Evolutionary conservation across 2,329 filamentous ascomycete genomes (phyloP).

Genomic region (Alternaria incomplexa): DNA sequence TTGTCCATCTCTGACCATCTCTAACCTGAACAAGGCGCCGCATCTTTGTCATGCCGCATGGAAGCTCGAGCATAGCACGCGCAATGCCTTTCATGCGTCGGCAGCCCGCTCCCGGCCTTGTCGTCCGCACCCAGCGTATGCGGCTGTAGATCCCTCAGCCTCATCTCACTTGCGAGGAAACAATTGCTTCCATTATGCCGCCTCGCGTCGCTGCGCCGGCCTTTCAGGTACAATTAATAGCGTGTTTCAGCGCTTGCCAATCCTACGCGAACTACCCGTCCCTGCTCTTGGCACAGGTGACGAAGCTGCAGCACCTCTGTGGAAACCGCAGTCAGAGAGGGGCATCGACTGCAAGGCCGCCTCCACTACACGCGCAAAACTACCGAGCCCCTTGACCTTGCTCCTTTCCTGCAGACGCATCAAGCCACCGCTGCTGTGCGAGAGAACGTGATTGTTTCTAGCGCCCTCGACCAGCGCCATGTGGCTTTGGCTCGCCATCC

Average conservation of each 20-base stretch:
- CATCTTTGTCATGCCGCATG: slow-evolving; percentile 1
- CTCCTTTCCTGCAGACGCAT: slow-evolving; percentile 1
- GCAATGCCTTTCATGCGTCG: slow-evolving; percentile 8
- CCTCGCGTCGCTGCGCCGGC: slow-evolving; percentile 9
- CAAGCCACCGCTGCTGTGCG: background rate
- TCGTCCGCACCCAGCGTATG: background rate
- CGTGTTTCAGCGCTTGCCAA: slow-evolving; percentile 30
- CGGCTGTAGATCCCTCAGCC: slow-evolving; percentile 8
- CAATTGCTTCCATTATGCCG: background rate
- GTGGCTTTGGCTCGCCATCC: slow-evolving; percentile 4
- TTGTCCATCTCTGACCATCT: background rate
- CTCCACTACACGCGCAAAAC: background rate
- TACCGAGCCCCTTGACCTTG: slow-evolving; percentile 5
- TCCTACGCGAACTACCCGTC: slow-evolving; percentile 21
- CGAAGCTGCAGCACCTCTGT: slow-evolving; percentile 3
- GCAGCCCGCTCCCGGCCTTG: slow-evolving; percentile 1
- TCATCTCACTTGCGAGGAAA: slow-evolving; percentile 1
- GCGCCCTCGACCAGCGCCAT: slow-evolving; percentile 4
- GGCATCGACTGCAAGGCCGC: slow-evolving; percentile 7
- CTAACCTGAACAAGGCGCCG: slow-evolving; percentile 4
- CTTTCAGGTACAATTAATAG: slow-evolving; percentile 15
- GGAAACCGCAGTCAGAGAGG: slow-evolving; percentile 2
- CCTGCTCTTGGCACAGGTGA: slow-evolving; percentile 19
- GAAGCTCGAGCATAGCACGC: slow-evolving; percentile 4
- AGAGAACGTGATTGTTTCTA: slow-evolving; percentile 6